phyloP scores from a whole-genome alignment of 2,329 filamentous ascomycete genomes.

The Metarhizium brunneum region DNA sequence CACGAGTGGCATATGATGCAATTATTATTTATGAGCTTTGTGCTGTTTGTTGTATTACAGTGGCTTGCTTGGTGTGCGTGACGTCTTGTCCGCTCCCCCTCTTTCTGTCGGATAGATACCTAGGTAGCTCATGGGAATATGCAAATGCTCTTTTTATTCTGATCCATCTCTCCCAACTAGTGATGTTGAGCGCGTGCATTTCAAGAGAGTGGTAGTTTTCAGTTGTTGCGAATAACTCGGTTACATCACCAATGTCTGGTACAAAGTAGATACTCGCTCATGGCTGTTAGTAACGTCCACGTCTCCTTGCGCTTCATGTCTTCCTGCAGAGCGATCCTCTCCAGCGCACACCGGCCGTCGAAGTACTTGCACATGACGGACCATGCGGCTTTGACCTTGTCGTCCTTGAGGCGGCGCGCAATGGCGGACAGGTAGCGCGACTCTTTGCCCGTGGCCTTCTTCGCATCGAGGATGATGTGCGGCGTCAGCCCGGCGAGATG shows the following conservation, averaged over 20 bases:
- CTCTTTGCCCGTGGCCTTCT: constrained; percentile 69
- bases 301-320: constrained; percentile 78
- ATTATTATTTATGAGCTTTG: neutral
- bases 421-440: constrained; percentile 61
- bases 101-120: no score
- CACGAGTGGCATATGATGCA: neutral
- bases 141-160: no score
- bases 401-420: constrained; percentile 41
- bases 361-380: constrained; percentile 73
- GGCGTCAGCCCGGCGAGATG: constrained; percentile 51
- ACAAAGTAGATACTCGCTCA: constrained; percentile 59
- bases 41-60: neutral
- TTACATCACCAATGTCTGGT: constrained; percentile 56
- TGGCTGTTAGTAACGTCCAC: constrained; percentile 55
- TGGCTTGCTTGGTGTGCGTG: neutral
- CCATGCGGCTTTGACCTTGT: constrained; percentile 58
- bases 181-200: neutral
- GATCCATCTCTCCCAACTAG: no score
- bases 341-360: constrained; percentile 74
- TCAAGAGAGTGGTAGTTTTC: neutral
- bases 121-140: no score
- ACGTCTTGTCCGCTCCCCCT: neutral
- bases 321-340: constrained; percentile 78
- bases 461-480: constrained; percentile 67
- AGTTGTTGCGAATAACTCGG: neutral